Evolutionary conservation across 1,284 basidiomycete genomes (phyloP), one percentile per base, ranked within the genome.

Genomic region (Athelia psychrophila): DNA sequence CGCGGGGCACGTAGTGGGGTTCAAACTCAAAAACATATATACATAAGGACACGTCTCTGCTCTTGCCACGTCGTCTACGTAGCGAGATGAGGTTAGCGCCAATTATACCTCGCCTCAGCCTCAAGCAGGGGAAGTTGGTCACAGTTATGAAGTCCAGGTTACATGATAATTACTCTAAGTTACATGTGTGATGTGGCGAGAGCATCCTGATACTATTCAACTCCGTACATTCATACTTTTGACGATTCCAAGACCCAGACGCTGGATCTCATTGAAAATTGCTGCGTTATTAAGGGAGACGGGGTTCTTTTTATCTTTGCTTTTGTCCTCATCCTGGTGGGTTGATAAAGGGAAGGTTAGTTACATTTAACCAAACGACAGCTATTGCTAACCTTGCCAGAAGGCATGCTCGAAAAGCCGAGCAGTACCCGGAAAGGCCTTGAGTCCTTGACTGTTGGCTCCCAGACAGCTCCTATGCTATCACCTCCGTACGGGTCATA

Each of bases 381-480:
- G 24, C 27, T 6, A 30, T 30, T 49, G 51, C 23, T 47, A 40
- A 74, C 72, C 64, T 74, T 72, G 45, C 54, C 51, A 13, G 66
- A 60, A 5, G 87, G 92, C 35, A 67, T 71, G 59, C 81, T 83
- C 1, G 87, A 91, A 70, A 89, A 96, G 2, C 88, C 89, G 16
- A 91, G 82, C 49, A 94, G 75, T 3, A 95, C 92, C 61, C 91
- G 86, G 77, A 97, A 94, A 2, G 83, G 77, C 45, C 82, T 67
- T 0, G 76, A 62, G 44, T 72, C 65, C 52, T 75, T 78, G 30
- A 88, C 61, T 23, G 80, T 76, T 0, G 91, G 89, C 61, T 97
- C 93, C 91, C 94, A 98, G 1, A 98, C 82, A 0, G 81, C 87
- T 6, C 92, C 95, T 50, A 96, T 86, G 8, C 77, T 73, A 48